phyloP scores from a whole-genome alignment of 2,329 filamentous ascomycete species.

The Aspergillus piperis region DNA sequence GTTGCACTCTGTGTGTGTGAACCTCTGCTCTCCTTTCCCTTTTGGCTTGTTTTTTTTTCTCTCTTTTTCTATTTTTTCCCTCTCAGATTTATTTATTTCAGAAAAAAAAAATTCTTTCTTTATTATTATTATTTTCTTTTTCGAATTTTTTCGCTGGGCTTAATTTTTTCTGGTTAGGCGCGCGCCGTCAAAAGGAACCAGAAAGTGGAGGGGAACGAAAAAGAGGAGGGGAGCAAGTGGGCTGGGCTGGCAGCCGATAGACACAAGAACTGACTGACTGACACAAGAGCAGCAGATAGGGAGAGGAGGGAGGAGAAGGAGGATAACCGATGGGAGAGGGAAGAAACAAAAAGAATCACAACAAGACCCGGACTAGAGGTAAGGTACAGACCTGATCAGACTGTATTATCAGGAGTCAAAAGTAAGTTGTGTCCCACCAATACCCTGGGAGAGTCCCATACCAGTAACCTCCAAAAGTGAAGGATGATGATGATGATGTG shows the following conservation, averaged over 20 bases:
- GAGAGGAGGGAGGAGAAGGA: too few species aligned
- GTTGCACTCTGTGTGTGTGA: constrained; percentile 4
- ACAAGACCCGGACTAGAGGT: constrained; percentile 1
- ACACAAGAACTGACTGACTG: not conserved
- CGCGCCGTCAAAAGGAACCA: constrained; percentile 20
- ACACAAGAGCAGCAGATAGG: not conserved
- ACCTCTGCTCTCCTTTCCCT: not conserved
- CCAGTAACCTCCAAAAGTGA: not conserved
- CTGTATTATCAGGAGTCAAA: not conserved
- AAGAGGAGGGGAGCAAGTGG: constrained; percentile 20
- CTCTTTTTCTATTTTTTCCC: not conserved
- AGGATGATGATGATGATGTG: not conserved
- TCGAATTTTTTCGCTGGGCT: constrained; percentile 3
- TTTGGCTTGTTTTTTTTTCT: constrained; percentile 6
- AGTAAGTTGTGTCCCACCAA: too few species aligned
- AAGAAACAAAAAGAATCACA: not conserved
- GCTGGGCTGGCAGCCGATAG: constrained; percentile 17
- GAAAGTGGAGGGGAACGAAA: constrained; percentile 18
- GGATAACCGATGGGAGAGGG: too few species aligned
- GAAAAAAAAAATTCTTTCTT: not conserved
- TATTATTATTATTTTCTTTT: constrained; percentile 8
- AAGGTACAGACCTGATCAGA: not conserved
- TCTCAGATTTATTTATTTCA: too few species aligned
- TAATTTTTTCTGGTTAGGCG: constrained; percentile 12
- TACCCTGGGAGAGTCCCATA: too few species aligned